These are phyloP conservation scores for Pseudognaphalium luteoalbum DNA, from an alignment of 129 eudicot species.

Conservation along the genomic window DNA sequence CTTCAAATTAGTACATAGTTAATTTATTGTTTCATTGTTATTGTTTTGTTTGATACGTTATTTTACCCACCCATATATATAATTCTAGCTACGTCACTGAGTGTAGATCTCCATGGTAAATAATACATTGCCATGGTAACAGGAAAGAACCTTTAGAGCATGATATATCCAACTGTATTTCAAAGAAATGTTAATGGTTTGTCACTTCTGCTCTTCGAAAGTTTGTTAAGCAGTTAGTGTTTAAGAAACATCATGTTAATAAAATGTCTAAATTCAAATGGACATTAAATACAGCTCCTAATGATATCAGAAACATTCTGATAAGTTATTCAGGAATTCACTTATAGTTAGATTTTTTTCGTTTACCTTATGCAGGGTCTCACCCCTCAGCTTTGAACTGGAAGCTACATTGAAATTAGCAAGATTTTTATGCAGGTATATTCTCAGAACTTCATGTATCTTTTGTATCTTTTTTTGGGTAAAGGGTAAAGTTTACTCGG, in stretches of 20 bases:
- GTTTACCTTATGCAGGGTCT: slow-evolving; percentile 64
- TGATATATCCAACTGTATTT: neutral
- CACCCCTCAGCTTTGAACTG: slow-evolving; percentile 97
- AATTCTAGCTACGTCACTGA: too few relatives aligned
- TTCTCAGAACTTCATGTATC: slow-evolving; percentile 11
- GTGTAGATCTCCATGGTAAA: neutral
- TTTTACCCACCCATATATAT: too few relatives aligned
- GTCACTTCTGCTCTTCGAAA: neutral
- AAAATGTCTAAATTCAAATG: neutral
- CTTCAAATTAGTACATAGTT: too few relatives aligned
- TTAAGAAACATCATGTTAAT: slow-evolving; percentile 15
- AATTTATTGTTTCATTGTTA: too few relatives aligned
- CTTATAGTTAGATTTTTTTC: neutral
- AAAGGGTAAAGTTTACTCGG: too few relatives aligned
- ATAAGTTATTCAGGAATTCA: slow-evolving; percentile 22
- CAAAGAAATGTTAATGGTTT: neutral
- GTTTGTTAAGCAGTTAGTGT: slow-evolving; percentile 2
- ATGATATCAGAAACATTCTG: neutral
- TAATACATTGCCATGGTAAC: neutral
- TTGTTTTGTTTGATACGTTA: too few relatives aligned
- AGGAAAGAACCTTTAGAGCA: neutral
- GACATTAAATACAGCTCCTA: neutral
- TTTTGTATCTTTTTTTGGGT: too few relatives aligned
- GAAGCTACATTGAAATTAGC: slow-evolving; percentile 97
- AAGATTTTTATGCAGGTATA: slow-evolving; percentile 90